Evolutionary conservation across 768 basidiomycete genomes (phyloP).

Genomic region (Strobilomyces confusus): DNA sequence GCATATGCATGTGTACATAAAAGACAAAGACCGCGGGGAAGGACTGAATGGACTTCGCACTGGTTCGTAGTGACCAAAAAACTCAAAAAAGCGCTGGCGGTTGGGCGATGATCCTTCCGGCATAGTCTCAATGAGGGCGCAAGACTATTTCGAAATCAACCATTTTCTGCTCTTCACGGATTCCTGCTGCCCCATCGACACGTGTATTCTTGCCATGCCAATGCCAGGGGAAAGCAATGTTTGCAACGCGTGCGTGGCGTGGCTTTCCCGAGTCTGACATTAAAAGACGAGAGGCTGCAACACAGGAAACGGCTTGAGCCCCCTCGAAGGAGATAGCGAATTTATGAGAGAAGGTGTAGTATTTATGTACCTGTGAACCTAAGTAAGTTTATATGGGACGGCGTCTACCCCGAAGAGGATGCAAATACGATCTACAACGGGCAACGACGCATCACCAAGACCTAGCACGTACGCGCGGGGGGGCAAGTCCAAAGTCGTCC

Average conservation of each 20-base stretch:
- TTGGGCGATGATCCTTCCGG: slow-evolving; percentile 17
- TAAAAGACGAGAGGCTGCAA: background rate
- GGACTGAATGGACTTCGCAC: background rate
- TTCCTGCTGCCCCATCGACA: background rate
- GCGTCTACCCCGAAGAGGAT: background rate
- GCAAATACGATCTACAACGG: slow-evolving; percentile 2
- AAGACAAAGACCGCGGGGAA: background rate
- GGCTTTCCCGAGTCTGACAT: background rate
- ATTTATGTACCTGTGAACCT: slow-evolving; percentile 14
- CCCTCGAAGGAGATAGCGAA: background rate
- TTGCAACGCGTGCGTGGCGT: background rate
- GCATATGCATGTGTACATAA: background rate
- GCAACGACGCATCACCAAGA: slow-evolving; percentile 3
- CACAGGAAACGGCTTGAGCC: too few relatives aligned
- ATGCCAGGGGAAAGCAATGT: background rate
- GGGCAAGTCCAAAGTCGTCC: background rate
- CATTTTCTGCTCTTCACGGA: background rate
- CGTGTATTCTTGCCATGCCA: background rate
- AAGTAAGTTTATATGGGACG: slow-evolving; percentile 10
- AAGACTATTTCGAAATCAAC: slow-evolving; percentile 7
- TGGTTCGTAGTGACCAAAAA: background rate
- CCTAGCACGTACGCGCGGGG: slow-evolving; percentile 2
- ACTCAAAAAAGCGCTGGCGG: background rate
- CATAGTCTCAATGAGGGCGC: slow-evolving; percentile 11
- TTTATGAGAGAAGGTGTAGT: background rate